phyloP scores from a whole-genome alignment of 257 asterid species.

The Nicotiana paniculata region DNA sequence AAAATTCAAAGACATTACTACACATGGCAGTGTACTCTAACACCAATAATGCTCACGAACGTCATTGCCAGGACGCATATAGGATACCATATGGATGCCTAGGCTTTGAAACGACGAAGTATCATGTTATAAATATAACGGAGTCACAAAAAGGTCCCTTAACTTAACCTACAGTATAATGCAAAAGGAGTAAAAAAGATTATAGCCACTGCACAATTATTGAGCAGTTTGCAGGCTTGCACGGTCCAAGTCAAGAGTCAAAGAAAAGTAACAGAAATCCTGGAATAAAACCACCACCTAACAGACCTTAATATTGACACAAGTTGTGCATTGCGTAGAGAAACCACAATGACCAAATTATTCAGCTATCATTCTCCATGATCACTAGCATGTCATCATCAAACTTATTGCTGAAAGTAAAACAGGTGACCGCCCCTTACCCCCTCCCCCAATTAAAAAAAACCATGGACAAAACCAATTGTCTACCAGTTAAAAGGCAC shows the following conservation, averaged over 20 bases:
- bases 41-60: not conserved
- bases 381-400: not conserved
- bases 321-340: not conserved
- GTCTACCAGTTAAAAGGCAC: not conserved
- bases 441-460: not conserved
- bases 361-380: not conserved
- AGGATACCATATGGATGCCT: not conserved
- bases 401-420: not conserved
- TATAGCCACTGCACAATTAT: not conserved
- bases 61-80: not conserved
- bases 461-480: not conserved
- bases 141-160: not conserved
- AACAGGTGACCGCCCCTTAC: not conserved
- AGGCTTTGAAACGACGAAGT: not conserved
- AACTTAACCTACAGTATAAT: not conserved
- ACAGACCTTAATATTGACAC: not conserved
- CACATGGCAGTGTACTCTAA: not conserved
- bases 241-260: not conserved
- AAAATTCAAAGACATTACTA: not conserved
- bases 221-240: not conserved
- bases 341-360: not conserved
- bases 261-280: not conserved
- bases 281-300: not conserved
- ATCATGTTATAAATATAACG: not conserved
- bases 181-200: not conserved